These are phyloP conservation scores for Daldinia childiae DNA, from an alignment of 495 filamentous ascomycete genomes.

Conservation along the genomic window DNA sequence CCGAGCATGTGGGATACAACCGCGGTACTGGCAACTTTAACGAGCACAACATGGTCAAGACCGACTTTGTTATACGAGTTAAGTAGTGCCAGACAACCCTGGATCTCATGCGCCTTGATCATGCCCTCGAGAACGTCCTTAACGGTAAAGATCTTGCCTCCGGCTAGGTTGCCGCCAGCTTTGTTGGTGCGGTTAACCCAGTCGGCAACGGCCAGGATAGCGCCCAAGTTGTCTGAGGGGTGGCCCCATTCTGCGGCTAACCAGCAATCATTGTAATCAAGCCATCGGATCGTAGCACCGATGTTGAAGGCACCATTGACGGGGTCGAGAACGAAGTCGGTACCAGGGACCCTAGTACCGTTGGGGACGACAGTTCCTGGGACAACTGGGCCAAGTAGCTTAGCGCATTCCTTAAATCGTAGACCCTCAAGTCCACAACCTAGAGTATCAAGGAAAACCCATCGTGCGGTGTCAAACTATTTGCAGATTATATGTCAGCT, in stretches of 20 bases:
- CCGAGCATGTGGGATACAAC: conserved; percentile 95
- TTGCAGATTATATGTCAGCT: conserved; percentile 40
- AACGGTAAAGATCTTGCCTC: conserved; percentile 85
- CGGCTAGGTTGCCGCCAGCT: conserved; percentile 84
- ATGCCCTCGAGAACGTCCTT: conserved; percentile 95
- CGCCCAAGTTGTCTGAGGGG: conserved; percentile 95
- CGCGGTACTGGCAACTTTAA: conserved; percentile 96
- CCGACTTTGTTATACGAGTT: conserved; percentile 99
- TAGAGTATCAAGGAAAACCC: conserved; percentile 92
- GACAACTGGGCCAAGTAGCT: conserved; percentile 94
- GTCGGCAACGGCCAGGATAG: conserved; percentile 94
- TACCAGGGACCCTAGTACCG: conserved; percentile 90
- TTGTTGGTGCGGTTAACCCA: conserved; percentile 97
- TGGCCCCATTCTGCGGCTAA: conserved; percentile 98
- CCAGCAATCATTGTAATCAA: conserved; percentile 99
- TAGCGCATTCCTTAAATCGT: conserved; percentile 93
- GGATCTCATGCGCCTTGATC: conserved; percentile 99
- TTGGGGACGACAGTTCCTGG: conserved; percentile 92
- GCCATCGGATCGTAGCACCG: conserved; percentile 96
- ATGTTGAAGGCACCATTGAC: conserved; percentile 98
- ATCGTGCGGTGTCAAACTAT: conserved; percentile 91
- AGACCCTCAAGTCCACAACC: conserved; percentile 96
- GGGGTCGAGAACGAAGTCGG: conserved; percentile 92
- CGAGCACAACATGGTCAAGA: conserved; percentile 94
- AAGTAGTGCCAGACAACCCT: conserved; percentile 94